Percentiles rank a stretch among this genome's conserved stretches.
phyloP scores from a whole-genome alignment of 2,329 filamentous ascomycete genomes.

The Penicillium palitans region DNA sequence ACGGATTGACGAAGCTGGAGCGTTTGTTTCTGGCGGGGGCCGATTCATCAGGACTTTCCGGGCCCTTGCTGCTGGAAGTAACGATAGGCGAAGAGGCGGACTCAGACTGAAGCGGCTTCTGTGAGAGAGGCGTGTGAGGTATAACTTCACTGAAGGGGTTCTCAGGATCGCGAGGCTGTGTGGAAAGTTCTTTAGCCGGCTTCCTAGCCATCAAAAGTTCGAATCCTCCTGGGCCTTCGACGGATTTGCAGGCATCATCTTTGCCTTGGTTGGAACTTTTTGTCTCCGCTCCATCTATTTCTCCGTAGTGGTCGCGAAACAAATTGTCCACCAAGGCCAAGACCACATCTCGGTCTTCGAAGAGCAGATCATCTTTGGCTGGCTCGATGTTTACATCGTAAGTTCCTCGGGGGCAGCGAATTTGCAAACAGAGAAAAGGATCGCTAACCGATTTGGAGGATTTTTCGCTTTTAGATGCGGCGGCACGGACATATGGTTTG shows the following conservation, averaged over 20 bases:
- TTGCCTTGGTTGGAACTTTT: neutral
- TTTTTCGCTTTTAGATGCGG: constrained; percentile 21
- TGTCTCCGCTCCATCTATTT: constrained; percentile 12
- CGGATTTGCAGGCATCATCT: neutral
- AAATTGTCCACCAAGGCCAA: constrained; percentile 47
- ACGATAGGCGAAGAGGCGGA: neutral
- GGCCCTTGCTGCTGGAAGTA: neutral
- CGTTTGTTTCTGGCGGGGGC: neutral
- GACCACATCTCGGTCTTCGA: constrained; percentile 51
- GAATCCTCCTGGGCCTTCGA: neutral
- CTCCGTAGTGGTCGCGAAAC: constrained; percentile 44
- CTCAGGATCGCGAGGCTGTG: neutral
- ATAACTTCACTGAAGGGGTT: neutral
- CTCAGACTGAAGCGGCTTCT: neutral
- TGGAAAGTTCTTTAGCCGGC: neutral
- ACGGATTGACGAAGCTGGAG: constrained; percentile 15
- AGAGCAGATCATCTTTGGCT: constrained; percentile 63
- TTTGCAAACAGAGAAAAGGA: constrained; percentile 58
- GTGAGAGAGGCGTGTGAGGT: neutral
- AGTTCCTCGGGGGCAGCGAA: constrained; percentile 53
- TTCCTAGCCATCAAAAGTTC: constrained; percentile 18
- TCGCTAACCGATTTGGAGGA: constrained; percentile 42
- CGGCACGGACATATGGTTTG: constrained; percentile 51
- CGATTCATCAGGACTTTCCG: neutral
- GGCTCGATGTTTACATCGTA: constrained; percentile 66